Percentiles rank a stretch among this genome's conserved stretches.
Conservation (phyloP, 2,329 filamentous ascomycete genomes). For the Dryadomyces quercus-mongolicae region DNA sequence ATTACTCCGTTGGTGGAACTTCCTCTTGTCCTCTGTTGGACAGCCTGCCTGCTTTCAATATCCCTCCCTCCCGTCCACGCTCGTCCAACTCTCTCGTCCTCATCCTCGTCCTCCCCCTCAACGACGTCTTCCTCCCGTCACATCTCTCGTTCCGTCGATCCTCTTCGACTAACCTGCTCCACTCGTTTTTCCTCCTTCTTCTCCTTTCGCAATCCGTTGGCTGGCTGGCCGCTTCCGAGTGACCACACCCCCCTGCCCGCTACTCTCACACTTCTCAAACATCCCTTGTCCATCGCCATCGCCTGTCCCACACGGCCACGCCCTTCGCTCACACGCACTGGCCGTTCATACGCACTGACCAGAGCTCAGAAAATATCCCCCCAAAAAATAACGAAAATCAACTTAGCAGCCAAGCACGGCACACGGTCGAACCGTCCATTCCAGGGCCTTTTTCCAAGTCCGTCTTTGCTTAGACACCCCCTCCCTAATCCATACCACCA, state of each 20-base stretch:
- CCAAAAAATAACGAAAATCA: background rate
- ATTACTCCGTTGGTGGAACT: conserved; percentile 1
- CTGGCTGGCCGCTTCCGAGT: background rate
- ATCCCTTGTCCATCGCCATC: background rate
- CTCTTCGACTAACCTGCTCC: background rate
- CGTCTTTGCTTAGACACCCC: background rate
- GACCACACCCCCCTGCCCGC: background rate
- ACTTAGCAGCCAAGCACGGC: background rate
- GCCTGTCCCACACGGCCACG: too few species aligned
- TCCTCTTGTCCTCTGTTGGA: background rate
- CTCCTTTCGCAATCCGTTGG: background rate
- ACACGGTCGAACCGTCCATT: background rate
- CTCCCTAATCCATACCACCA: background rate
- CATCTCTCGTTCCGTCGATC: background rate
- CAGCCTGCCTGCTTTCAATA: background rate
- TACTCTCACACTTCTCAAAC: background rate
- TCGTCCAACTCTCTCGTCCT: background rate
- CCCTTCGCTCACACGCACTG: too few species aligned
- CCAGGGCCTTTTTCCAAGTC: background rate
- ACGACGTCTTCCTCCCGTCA: too few species aligned
- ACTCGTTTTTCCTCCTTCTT: background rate
- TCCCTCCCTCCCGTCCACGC: too few species aligned
- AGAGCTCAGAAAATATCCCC: too few species aligned
- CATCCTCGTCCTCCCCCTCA: too few species aligned
- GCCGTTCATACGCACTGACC: too few species aligned